These are phyloP conservation scores for Acacia concinna DNA, from an alignment of 331 rosid species.

Conservation along the genomic window DNA sequence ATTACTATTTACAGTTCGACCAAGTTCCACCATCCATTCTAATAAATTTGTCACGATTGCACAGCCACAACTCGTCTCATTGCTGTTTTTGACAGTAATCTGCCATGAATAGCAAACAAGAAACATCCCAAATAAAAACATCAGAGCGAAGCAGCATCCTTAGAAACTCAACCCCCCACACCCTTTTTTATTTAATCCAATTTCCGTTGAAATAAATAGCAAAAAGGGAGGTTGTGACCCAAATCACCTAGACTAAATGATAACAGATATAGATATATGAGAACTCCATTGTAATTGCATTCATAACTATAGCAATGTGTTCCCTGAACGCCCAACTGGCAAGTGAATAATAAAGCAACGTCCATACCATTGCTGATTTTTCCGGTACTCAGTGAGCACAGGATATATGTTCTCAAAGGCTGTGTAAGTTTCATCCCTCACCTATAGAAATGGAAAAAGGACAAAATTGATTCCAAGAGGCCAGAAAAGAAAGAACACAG, in stretches of 20 bases:
- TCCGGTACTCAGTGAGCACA: slow-evolving; percentile 91
- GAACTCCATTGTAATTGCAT: background rate
- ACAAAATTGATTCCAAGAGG: background rate
- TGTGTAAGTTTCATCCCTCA: slow-evolving; percentile 86
- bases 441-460: slow-evolving; percentile 43
- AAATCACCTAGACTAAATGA: background rate
- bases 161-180: background rate
- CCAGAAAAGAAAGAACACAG: background rate
- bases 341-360: background rate
- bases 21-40: slow-evolving; percentile 22
- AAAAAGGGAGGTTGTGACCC: background rate
- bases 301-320: background rate
- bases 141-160: background rate
- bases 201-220: background rate
- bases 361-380: slow-evolving; percentile 82
- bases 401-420: slow-evolving; percentile 98
- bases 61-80: slow-evolving; percentile 6
- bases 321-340: background rate
- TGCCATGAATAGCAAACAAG: slow-evolving; percentile 34
- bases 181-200: background rate
- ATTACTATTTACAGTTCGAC: slow-evolving; percentile 46
- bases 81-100: slow-evolving; percentile 35
- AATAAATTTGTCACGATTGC: slow-evolving; percentile 11
- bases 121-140: slow-evolving; percentile 6
- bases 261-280: background rate